phyloP scores from a whole-genome alignment of 202 grass and related monocot species.

The Panicum virgatum region DNA sequence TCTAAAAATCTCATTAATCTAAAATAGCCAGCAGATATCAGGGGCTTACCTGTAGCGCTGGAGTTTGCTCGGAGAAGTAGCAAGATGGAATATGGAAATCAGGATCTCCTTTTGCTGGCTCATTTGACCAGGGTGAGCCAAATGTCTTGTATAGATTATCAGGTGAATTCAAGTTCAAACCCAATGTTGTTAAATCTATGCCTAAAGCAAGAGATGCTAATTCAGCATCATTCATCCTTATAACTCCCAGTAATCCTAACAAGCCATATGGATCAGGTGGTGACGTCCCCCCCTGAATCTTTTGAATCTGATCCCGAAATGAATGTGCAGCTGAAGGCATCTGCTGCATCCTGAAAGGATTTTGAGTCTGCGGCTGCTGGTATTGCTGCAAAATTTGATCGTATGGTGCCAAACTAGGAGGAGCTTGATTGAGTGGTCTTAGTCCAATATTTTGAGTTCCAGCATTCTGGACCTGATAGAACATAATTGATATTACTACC shows the following conservation, averaged over 20 bases:
- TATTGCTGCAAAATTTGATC: slow-evolving; percentile 95
- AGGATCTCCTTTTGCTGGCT: slow-evolving; percentile 77
- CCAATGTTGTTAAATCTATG: slow-evolving; percentile 88
- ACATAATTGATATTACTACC: slow-evolving; percentile 38
- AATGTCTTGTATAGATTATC: slow-evolving; percentile 98
- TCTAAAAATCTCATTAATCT: background rate
- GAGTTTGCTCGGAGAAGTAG: slow-evolving; percentile 67
- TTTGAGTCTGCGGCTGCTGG: slow-evolving; percentile 70
- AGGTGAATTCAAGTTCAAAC: slow-evolving; percentile 85
- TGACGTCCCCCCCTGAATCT: slow-evolving; percentile 54
- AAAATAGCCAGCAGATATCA: slow-evolving; percentile 23
- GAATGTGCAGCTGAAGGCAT: slow-evolving; percentile 70
- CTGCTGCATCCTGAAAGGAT: slow-evolving; percentile 79
- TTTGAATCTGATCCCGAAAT: slow-evolving; percentile 72
- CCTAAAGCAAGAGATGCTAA: slow-evolving; percentile 89
- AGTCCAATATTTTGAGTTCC: slow-evolving; percentile 66
- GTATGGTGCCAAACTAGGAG: slow-evolving; percentile 81
- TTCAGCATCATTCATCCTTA: slow-evolving; percentile 78
- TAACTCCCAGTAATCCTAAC: slow-evolving; percentile 78
- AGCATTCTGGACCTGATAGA: slow-evolving; percentile 67
- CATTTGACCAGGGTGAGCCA: slow-evolving; percentile 92
- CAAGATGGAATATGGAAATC: slow-evolving; percentile 85
- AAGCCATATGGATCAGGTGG: slow-evolving; percentile 85
- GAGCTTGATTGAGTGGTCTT: too few species aligned
- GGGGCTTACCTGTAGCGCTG: slow-evolving; percentile 60